Conservation (phyloP, 345 rosid species). For the Pugionium cornutum region DNA sequence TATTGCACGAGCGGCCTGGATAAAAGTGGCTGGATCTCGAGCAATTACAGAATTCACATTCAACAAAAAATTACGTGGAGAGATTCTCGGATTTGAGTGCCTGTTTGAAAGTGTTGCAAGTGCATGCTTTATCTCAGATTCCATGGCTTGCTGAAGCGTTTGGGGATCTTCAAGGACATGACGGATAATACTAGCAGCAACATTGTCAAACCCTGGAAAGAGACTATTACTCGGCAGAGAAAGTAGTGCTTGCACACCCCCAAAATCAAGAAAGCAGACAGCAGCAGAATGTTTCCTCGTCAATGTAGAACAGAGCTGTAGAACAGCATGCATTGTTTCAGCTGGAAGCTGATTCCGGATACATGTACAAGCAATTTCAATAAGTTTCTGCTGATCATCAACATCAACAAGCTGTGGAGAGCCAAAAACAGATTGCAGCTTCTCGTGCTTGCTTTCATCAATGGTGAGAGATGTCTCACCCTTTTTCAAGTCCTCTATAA, state of each 20-base stretch:
- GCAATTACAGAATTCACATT: slow-evolving; percentile 75
- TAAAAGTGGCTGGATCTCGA: slow-evolving; percentile 79
- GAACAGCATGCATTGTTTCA: slow-evolving; percentile 88
- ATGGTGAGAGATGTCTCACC: slow-evolving; percentile 50
- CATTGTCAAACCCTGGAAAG: slow-evolving; percentile 86
- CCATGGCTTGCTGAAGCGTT: slow-evolving; percentile 97
- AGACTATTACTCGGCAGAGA: slow-evolving; percentile 86
- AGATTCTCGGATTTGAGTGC: slow-evolving; percentile 78
- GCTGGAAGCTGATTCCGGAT: slow-evolving; percentile 76
- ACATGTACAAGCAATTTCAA: slow-evolving; percentile 87
- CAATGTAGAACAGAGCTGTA: slow-evolving; percentile 86
- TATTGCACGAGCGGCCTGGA: slow-evolving; percentile 76
- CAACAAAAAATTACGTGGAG: slow-evolving; percentile 72
- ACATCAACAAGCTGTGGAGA: slow-evolving; percentile 53
- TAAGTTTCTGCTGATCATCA: slow-evolving; percentile 70
- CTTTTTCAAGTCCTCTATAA: slow-evolving; percentile 67
- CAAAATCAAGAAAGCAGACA: slow-evolving; percentile 79
- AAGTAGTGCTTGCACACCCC: slow-evolving; percentile 76
- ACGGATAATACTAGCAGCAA: slow-evolving; percentile 82
- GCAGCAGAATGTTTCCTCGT: slow-evolving; percentile 80
- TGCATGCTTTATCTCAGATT: slow-evolving; percentile 86
- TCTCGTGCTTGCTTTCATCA: slow-evolving; percentile 70
- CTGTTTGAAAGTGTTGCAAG: slow-evolving; percentile 78
- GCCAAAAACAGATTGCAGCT: slow-evolving; percentile 59
- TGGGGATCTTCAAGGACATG: slow-evolving; percentile 95